Percentiles rank a stretch among this genome's conserved stretches.
These are phyloP conservation scores for Fusarium dlaminii DNA, from an alignment of 2,329 filamentous ascomycete species.

Conservation along the genomic window DNA sequence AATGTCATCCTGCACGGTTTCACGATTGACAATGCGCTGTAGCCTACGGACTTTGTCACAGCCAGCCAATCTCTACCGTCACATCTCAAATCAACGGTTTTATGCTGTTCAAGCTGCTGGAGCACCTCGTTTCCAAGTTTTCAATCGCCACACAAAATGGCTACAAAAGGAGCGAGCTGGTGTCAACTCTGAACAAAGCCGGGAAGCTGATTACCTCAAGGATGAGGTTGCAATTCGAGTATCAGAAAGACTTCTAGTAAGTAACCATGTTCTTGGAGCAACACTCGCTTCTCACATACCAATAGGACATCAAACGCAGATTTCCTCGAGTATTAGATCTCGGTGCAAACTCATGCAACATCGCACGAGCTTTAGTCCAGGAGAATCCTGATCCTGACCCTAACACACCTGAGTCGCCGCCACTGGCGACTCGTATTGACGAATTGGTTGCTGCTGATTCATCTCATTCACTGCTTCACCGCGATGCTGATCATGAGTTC, in stretches of 20 bases:
- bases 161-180: conserved; percentile 91
- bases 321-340: conserved; percentile 89
- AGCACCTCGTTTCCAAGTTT: conserved; percentile 84
- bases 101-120: conserved; percentile 85
- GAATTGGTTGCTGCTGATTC: conserved; percentile 85
- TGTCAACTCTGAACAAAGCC: conserved; percentile 72
- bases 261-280: conserved; percentile 9
- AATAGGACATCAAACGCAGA: conserved; percentile 87
- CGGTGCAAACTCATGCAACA: conserved; percentile 94
- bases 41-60: conserved; percentile 38
- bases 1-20: conserved; percentile 46
- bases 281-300: conserved; percentile 20
- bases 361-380: conserved; percentile 81
- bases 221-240: conserved; percentile 89
- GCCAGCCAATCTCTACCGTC: conserved; percentile 20
- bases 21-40: conserved; percentile 40
- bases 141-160: conserved; percentile 88
- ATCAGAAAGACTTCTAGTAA: conserved; percentile 83
- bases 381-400: conserved; percentile 72
- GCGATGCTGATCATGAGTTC: conserved; percentile 79
- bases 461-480: conserved; percentile 79
- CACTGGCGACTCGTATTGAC: conserved; percentile 75
- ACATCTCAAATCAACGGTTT: conserved; percentile 53
- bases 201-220: conserved; percentile 89
- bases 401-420: conserved; percentile 65